Conservation (phyloP, 2,329 filamentous ascomycete genomes). For the Hypoxylon sp. region DNA sequence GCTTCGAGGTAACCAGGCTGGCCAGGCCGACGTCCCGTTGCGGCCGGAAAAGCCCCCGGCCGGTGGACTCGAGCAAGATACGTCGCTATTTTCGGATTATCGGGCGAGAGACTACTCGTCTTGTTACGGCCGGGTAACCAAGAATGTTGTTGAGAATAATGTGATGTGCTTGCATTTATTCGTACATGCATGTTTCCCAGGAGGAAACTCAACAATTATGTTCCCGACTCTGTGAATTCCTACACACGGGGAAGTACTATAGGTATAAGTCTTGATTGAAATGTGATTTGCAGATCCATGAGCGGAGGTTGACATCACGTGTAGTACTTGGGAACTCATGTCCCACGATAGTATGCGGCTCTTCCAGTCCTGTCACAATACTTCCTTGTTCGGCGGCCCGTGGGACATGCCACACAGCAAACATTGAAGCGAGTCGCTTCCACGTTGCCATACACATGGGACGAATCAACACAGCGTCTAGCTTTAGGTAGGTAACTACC, state of each 20-base stretch:
- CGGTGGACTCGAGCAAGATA: no score
- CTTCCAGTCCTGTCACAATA: conserved; percentile 1
- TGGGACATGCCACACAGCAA: neutral
- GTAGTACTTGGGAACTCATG: neutral
- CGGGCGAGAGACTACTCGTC: no score
- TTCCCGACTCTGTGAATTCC: neutral
- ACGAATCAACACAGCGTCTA: neutral
- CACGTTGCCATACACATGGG: neutral
- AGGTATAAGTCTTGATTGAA: neutral
- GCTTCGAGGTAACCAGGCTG: neutral
- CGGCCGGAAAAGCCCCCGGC: no score
- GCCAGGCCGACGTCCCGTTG: no score
- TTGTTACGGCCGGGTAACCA: neutral
- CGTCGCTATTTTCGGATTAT: no score
- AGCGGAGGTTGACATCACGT: neutral
- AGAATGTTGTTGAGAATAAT: neutral
- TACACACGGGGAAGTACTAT: neutral
- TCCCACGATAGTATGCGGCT: conserved; percentile 8
- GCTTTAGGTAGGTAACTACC: no score
- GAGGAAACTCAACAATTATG: neutral
- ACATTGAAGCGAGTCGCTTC: neutral
- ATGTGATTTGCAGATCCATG: no score
- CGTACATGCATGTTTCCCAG: neutral
- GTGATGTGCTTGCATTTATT: conserved; percentile 1
- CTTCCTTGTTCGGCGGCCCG: neutral